Evolutionary conservation across 805 yeast species (phyloP), one percentile per base, ranked within the genome.

Genomic region (Starmerella riodocensis): DNA sequence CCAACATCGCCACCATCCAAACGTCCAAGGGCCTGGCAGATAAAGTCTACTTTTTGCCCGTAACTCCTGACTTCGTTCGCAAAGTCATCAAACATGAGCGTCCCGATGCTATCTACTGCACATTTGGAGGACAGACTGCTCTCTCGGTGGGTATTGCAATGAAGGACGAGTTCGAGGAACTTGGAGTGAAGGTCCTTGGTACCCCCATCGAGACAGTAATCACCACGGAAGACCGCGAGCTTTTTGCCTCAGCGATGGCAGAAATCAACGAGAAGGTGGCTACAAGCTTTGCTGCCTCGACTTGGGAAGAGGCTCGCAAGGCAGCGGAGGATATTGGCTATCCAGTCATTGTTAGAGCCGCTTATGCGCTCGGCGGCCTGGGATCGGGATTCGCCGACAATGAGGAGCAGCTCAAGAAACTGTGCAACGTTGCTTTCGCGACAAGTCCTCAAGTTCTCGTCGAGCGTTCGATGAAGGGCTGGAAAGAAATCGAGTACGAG

Each of bases 101-200:
- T 53, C 98, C 98, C 22, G 98, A 91, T 60, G 93, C 96, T 49
- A 88, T 91, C 52, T 86, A 84, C 65, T 80, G 82, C 58, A 91
- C 98, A 16, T 91, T 91, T 57, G 98, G 98, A 69, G 98, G 98
- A 56, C 98, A 91, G 68, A 91, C 98, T 32, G 98, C 96, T 29
- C 71, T 91, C 55, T 77, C 80, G 54, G 98, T 91, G 43, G 98
- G 98, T 72, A 86, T 91, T 50, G 75, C 78, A 52, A 72, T 91
- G 66, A 88, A 88, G 67, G 97, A 88, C 59, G 97, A 88, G 65
- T 86, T 91, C 54, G 94, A 78, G 58, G 62, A 74, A 9, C 71
- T 88, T 42, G 97, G 94, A 46, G 97, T 91, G 50, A 77, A 81
- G 62, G 98, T 91, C 26, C 70, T 91, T 50, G 98, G 98, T 71